A percentile compares a stretch with the other conserved stretches of the same genome.
Conservation (phyloP, 1,139 yeast genomes). For the Yamadazyma sp. region DNA sequence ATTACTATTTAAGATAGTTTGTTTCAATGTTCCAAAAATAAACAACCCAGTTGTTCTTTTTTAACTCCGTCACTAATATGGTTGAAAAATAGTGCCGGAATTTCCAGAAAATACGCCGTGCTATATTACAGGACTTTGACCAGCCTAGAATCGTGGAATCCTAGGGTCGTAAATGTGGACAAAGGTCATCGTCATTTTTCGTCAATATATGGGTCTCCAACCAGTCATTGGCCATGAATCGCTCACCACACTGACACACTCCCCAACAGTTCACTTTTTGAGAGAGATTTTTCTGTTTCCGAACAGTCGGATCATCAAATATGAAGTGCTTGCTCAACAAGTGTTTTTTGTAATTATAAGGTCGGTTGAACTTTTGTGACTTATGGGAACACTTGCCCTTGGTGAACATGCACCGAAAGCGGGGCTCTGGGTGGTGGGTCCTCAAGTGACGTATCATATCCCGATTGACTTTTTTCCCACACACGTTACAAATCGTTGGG, state of each 20-base stretch:
- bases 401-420: conserved; percentile 49
- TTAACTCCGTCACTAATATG: background rate
- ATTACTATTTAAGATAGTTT: no score
- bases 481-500: conserved; percentile 48
- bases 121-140: no score
- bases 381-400: conserved; percentile 45
- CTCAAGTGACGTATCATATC: conserved; percentile 48
- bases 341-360: conserved; percentile 50
- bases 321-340: conserved; percentile 44
- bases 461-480: conserved; percentile 44
- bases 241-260: conserved; percentile 56
- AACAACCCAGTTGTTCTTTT: background rate
- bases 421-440: conserved; percentile 47
- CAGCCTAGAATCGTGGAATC: no score
- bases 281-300: conserved; percentile 50
- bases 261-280: conserved; percentile 57
- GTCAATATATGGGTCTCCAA: conserved; percentile 53
- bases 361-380: conserved; percentile 47
- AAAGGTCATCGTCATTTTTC: conserved; percentile 24
- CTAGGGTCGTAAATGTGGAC: no score
- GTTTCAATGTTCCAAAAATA: background rate
- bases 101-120: no score
- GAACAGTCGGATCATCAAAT: conserved; percentile 47
- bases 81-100: no score
- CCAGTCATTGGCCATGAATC: conserved; percentile 56